Percentiles rank a stretch among this genome's conserved stretches.
Conservation (phyloP, 2,329 filamentous ascomycete genomes). For the Acephala macrosclerotiorum region DNA sequence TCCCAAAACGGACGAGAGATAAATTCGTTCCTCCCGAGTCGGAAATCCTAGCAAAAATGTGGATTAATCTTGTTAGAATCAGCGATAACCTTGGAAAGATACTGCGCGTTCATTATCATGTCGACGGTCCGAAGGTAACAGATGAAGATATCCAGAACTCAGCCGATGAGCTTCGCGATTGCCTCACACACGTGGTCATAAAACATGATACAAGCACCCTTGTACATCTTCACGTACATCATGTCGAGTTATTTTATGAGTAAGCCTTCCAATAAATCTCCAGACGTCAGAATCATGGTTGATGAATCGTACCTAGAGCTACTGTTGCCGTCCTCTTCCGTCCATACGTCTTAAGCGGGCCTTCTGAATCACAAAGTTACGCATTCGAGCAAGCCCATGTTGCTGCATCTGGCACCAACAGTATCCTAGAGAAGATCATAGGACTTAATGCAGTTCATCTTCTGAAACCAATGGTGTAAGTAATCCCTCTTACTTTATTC, state of each 20-base stretch:
- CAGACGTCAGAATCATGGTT: not conserved
- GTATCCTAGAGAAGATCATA: slow-evolving; percentile 27
- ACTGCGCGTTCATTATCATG: slow-evolving; percentile 26
- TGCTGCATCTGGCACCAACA: slow-evolving; percentile 24
- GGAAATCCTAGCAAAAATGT: slow-evolving; percentile 22
- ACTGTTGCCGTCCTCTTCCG: slow-evolving; percentile 29
- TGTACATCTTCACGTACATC: slow-evolving; percentile 24
- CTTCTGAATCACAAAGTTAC: slow-evolving; percentile 16
- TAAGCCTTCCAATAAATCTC: slow-evolving; percentile 6
- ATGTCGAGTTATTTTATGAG: slow-evolving; percentile 31
- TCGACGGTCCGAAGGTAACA: slow-evolving; percentile 22
- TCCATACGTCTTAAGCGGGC: slow-evolving; percentile 23
- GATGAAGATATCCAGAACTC: slow-evolving; percentile 25
- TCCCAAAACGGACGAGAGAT: slow-evolving; percentile 10
- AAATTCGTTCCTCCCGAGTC: slow-evolving; percentile 20
- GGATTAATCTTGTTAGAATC: slow-evolving; percentile 26
- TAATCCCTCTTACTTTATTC: not conserved
- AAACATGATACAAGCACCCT: slow-evolving; percentile 17
- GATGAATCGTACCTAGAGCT: slow-evolving; percentile 14
- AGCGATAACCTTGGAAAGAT: slow-evolving; percentile 25
- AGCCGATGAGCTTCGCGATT: slow-evolving; percentile 23
- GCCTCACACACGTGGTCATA: not conserved
- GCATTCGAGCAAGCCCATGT: slow-evolving; percentile 17
- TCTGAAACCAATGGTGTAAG: slow-evolving; percentile 30
- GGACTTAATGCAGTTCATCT: slow-evolving; percentile 24